A percentile compares a stretch with the other conserved stretches of the same genome.
Conservation (phyloP, 331 rosid genomes). For the Malus hybrid region DNA sequence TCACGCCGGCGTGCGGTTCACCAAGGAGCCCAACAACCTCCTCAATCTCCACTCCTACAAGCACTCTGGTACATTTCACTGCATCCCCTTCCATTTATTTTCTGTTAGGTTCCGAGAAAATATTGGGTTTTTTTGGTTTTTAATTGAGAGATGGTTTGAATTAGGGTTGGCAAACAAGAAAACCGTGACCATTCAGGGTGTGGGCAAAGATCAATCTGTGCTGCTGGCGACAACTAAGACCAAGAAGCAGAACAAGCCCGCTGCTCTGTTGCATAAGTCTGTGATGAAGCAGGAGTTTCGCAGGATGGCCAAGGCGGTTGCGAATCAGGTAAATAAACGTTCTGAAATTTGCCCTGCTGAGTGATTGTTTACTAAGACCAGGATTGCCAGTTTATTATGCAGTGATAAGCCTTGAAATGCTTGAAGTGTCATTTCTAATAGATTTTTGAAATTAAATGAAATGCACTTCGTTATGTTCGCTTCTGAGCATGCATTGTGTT, state of each 20-base stretch:
- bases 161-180: slow-evolving; percentile 97
- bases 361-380: not conserved
- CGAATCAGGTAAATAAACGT: slow-evolving; percentile 51
- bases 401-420: slow-evolving; percentile 6
- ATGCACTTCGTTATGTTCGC: too few relatives aligned
- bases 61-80: slow-evolving; percentile 53
- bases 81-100: not conserved
- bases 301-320: slow-evolving; percentile 74
- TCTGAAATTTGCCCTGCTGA: not conserved
- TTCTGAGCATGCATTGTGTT: too few relatives aligned
- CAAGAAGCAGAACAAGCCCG: slow-evolving; percentile 87
- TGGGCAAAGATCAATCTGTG: slow-evolving; percentile 64
- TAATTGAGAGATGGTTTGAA: not conserved
- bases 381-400: not conserved
- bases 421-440: not conserved
- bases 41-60: slow-evolving; percentile 74
- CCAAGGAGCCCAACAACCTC: slow-evolving; percentile 87
- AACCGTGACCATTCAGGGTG: slow-evolving; percentile 70
- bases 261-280: slow-evolving; percentile 71
- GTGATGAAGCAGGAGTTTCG: slow-evolving; percentile 82
- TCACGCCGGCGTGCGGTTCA: slow-evolving; percentile 72
- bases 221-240: slow-evolving; percentile 78
- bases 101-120: not conserved
- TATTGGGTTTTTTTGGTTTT: not conserved
- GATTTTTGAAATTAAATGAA: too few relatives aligned